Evolutionary conservation across 2,329 filamentous ascomycete species (phyloP), one percentile per base, ranked within the genome.

Genomic region (Phialophora verrucosa): DNA sequence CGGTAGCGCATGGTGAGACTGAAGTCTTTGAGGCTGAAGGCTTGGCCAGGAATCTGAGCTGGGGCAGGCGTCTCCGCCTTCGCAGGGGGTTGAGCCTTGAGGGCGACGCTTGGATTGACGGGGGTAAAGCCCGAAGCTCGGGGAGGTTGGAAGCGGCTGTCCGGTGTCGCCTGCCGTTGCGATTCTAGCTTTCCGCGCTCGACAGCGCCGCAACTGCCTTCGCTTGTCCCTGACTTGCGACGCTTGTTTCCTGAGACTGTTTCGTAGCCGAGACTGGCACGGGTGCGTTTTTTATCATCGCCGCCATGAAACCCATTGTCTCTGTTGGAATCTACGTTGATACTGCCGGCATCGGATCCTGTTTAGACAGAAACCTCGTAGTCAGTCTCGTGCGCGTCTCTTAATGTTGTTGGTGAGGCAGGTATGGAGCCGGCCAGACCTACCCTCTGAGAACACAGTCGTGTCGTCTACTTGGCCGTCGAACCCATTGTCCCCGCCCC

Each of bases 341-440:
- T 62, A 49, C 64, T 66, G 32, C 59, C 38, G 35, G 14, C 44
- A 57, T 66, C 64, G 20, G 64, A 66, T 23, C n/a, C 64, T 66
- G 25, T n/a, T 17, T 10, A 10, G 35, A 59, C 29, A 27, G 35
- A 17, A 53, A 47, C 20, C n/a, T 25, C 20, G 56, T 44, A 31
- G 56, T 62, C 38, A 62, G 59, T n/a, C 20, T 32, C n/a, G 2
- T 27, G 47, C 38, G 11, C 50, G 7, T 38, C 50, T 11, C n/a
- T 12, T n/a, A 14, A 17, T 10, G 29, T n/a, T n/a, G 17, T 12
- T 31, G 53, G 12, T 31, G 29, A 35, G 53, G 53, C n/a, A 55
- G 14, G 29, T 12, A 20, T 35, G 29, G 27, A 55, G 53, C 25
- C 17, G 29, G 31, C 54, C 38, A 12, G 47, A 53, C 14, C 31